Evolutionary conservation across 495 filamentous ascomycete genomes (phyloP), one percentile per base, ranked within the genome.

Genomic region (Penicillium coprophilum): DNA sequence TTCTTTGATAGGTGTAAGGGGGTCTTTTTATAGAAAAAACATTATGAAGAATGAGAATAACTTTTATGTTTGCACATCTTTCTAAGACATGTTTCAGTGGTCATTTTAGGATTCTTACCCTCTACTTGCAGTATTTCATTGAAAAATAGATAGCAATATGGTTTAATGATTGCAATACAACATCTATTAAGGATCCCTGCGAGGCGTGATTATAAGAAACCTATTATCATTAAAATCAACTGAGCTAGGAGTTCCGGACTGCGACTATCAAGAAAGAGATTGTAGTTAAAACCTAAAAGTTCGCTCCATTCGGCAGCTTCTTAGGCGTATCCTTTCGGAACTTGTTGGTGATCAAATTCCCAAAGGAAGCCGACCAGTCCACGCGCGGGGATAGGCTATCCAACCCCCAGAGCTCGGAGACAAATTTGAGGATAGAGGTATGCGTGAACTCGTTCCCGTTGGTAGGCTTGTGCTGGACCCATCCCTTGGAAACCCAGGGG

Each of bases 401-500:
- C 57, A 79, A 48, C n/a, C 65, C 70, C 76, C 76, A 79, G 7
- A 79, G 62, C 50, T 77, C 69, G 19, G 67, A 66, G 7, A 77
- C 53, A 57, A 67, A 74, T 58, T 75, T 75, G 36, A 77, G 62
- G 38, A 79, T 72, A 7, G 75, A 77, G 27, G 76, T 76, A 43
- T 76, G 75, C 1, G 77, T 74, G 53, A 78, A 81, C 45, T 76
- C 69, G 17, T 65, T 70, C 1, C 67, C 64, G 10, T 63, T 62
- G 12, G 39, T 55, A 1, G 71, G 67, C 15, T 65, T 55, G 38
- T 78, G 65, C 65, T 80, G 74, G 10, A 81, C 67, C 4, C 65
- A 15, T 0, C 77, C 77, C 58, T 77, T 77, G 10, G 52, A 61
- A 2, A 80, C 73, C 74, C 76, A 80, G 2, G 78, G 78, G 5